phyloP scores from a whole-genome alignment of 2,329 filamentous ascomycete genomes.

The Xylariaceae sp. region DNA sequence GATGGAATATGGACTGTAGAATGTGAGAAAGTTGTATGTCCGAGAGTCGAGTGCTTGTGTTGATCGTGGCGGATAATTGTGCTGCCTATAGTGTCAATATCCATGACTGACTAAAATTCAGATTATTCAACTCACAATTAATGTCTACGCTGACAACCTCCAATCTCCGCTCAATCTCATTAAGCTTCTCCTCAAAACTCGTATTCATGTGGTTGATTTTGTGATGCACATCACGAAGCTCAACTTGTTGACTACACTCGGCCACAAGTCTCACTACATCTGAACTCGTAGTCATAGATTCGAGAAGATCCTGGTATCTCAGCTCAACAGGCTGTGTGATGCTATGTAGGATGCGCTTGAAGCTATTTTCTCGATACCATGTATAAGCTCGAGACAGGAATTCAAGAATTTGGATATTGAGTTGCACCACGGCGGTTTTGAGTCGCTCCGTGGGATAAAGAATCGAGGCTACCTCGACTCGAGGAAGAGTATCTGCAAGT shows the following conservation, averaged over 20 bases:
- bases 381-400: slow-evolving; percentile 4
- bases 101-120: background rate
- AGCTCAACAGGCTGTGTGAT: slow-evolving; percentile 1
- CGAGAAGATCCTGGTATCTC: slow-evolving; percentile 1
- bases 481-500: slow-evolving; percentile 4
- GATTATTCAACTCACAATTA: background rate
- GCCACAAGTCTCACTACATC: background rate
- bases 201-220: background rate
- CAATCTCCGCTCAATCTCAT: background rate
- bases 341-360: slow-evolving; percentile 5
- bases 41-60: background rate
- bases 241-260: background rate
- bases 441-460: slow-evolving; percentile 6
- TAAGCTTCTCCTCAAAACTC: too few relatives aligned
- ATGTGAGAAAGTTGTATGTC: slow-evolving; percentile 1
- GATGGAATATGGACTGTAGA: background rate
- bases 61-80: background rate
- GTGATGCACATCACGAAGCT: background rate
- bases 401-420: slow-evolving; percentile 4
- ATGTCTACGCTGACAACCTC: background rate
- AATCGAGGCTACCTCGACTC: slow-evolving; percentile 3
- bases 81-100: background rate
- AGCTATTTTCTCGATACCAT: slow-evolving; percentile 6
- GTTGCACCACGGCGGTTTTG: slow-evolving; percentile 2
- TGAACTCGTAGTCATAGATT: background rate